Percentiles rank a stretch among this genome's conserved stretches.
phyloP scores from a whole-genome alignment of 2,329 filamentous ascomycete species.

The Curvularia eragrostidis region DNA sequence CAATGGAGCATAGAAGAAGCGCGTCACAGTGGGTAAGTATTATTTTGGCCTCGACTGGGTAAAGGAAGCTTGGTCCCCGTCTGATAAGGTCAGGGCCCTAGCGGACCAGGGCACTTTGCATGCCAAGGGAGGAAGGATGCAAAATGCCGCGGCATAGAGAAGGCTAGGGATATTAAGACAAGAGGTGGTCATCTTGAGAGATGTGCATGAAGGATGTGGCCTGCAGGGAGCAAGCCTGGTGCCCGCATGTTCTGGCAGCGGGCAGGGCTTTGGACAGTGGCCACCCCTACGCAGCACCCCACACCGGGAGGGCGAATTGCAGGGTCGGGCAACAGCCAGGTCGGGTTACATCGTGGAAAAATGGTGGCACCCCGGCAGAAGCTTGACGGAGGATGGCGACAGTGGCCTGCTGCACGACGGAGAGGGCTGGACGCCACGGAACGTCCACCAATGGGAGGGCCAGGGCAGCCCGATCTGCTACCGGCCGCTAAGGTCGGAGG shows the following conservation, averaged over 20 bases:
- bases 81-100: constrained; percentile 49
- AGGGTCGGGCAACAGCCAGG: constrained; percentile 35
- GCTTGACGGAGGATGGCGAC: constrained; percentile 37
- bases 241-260: constrained; percentile 45
- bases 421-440: constrained; percentile 44
- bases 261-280: constrained; percentile 46
- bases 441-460: constrained; percentile 35
- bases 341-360: constrained; percentile 48
- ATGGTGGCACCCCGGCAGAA: constrained; percentile 31
- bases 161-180: constrained; percentile 43
- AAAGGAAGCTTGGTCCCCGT: constrained; percentile 44
- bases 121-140: constrained; percentile 43
- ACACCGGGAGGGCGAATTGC: constrained; percentile 46
- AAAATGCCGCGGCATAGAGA: constrained; percentile 44
- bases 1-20: constrained; percentile 47
- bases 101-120: constrained; percentile 30
- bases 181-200: constrained; percentile 39
- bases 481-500: constrained; percentile 46
- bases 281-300: constrained; percentile 44
- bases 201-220: constrained; percentile 40
- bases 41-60: constrained; percentile 45
- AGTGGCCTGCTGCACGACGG: constrained; percentile 43
- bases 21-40: constrained; percentile 50
- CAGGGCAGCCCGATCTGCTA: constrained; percentile 37
- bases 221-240: constrained; percentile 42